Evolutionary conservation across 352 stramenopile genomes (phyloP).

Genomic region (Pythium sukuiense): DNA sequence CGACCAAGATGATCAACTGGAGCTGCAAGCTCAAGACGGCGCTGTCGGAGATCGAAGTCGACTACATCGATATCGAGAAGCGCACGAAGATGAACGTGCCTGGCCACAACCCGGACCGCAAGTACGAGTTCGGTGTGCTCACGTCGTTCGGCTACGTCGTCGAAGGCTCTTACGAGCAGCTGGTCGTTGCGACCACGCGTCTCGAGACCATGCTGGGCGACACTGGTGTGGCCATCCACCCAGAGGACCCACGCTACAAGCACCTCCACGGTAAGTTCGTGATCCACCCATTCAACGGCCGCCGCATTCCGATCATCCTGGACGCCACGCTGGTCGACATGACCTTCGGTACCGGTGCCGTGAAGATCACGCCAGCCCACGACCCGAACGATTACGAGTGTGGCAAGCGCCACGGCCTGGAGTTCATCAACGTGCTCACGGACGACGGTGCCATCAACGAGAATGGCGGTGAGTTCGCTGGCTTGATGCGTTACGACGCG

Average conservation of each 20-base stretch:
- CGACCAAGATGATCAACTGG: slow-evolving; percentile 99
- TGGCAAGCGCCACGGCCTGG: slow-evolving; percentile 95
- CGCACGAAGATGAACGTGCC: slow-evolving; percentile 95
- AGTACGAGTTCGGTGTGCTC: slow-evolving; percentile 99
- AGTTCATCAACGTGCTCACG: slow-evolving; percentile 98
- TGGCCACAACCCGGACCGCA: slow-evolving; percentile 93
- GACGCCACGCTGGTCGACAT: slow-evolving; percentile 98
- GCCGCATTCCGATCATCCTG: slow-evolving; percentile 96
- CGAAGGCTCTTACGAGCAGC: slow-evolving; percentile 82
- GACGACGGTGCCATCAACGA: slow-evolving; percentile 96
- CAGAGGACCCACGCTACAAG: slow-evolving; percentile 97
- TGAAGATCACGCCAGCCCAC: slow-evolving; percentile 99
- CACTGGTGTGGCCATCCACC: slow-evolving; percentile 97
- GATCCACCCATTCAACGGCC: slow-evolving; percentile 97
- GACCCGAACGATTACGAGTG: slow-evolving; percentile 99
- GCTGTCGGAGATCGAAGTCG: slow-evolving; percentile 97
- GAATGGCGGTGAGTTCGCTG: slow-evolving; percentile 87
- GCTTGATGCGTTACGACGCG: slow-evolving; percentile 91
- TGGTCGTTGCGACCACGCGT: slow-evolving; percentile 93
- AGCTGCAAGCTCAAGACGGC: slow-evolving; percentile 97
- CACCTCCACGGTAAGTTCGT: slow-evolving; percentile 98
- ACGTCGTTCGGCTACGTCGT: slow-evolving; percentile 98
- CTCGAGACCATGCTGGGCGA: slow-evolving; percentile 99
- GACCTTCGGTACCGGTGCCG: slow-evolving; percentile 96
- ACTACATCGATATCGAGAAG: slow-evolving; percentile 98